phyloP scores from a whole-genome alignment of 345 rosid genomes.

The Salix brachista region DNA sequence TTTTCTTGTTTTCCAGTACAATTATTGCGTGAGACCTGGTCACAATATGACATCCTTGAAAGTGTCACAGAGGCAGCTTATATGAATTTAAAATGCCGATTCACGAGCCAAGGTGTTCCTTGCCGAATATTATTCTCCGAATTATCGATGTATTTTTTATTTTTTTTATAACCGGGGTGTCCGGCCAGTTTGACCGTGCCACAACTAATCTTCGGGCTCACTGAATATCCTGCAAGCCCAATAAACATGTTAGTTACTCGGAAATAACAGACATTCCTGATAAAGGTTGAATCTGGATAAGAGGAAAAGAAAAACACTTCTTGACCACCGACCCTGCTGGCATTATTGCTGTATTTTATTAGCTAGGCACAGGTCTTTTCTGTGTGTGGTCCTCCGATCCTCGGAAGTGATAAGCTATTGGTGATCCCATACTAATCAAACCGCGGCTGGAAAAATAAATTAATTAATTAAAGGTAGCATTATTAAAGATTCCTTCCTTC shows the following conservation, averaged over 20 bases:
- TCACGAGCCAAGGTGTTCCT: neutral
- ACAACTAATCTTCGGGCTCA: no score
- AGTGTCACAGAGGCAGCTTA: neutral
- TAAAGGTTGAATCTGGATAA: no score
- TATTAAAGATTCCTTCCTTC: neutral
- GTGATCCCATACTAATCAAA: neutral
- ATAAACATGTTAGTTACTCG: no score
- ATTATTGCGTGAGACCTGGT: neutral
- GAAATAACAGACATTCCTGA: no score
- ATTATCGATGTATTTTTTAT: neutral
- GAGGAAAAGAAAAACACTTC: no score
- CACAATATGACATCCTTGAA: neutral
- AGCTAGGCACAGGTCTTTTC: neutral
- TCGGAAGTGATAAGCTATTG: neutral
- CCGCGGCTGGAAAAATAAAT: no score
- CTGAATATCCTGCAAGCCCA: no score
- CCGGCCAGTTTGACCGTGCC: no score
- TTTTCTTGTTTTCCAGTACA: neutral
- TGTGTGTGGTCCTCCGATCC: neutral
- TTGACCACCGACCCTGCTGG: no score
- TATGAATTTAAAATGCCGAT: neutral
- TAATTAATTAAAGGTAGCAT: neutral
- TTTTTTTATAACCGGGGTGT: no score
- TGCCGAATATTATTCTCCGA: neutral
- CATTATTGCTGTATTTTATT: neutral